Evolutionary conservation across 495 filamentous ascomycete genomes (phyloP).

Genomic region (Talaromyces liani): DNA sequence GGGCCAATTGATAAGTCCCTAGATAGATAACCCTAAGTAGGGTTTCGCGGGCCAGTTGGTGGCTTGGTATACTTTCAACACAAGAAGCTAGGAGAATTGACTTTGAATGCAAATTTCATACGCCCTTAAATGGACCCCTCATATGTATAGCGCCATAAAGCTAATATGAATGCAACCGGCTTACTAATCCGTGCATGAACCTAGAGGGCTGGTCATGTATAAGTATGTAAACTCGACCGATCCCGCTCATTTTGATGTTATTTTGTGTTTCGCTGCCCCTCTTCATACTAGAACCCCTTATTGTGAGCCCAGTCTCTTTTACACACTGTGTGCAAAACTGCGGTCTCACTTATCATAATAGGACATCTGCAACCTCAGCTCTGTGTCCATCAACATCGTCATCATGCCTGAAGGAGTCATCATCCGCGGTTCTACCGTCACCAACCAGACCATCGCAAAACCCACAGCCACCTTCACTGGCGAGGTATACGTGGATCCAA

Average conservation of each 20-base stretch:
- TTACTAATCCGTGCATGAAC: neutral
- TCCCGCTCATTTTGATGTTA: neutral
- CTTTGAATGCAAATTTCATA: neutral
- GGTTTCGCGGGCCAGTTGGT: too few relatives aligned
- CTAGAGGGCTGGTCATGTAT: neutral
- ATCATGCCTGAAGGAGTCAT: neutral
- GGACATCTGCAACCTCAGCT: neutral
- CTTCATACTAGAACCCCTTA: neutral
- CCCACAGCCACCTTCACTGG: conserved; percentile 17
- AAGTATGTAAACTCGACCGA: neutral
- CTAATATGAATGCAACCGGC: neutral
- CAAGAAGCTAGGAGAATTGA: neutral
- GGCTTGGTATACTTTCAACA: neutral
- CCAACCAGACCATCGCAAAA: conserved; percentile 5
- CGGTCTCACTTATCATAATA: neutral
- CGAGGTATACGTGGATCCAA: conserved; percentile 15
- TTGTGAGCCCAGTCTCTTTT: neutral
- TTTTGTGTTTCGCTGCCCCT: neutral
- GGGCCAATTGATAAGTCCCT: too few relatives aligned
- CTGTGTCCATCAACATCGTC: neutral
- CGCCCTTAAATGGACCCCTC: neutral
- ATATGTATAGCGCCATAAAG: neutral
- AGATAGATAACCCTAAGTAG: too few relatives aligned
- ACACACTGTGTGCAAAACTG: neutral
- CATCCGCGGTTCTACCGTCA: neutral